Conservation (phyloP, 2,329 filamentous ascomycete species). For the Fusarium sacchari region DNA sequence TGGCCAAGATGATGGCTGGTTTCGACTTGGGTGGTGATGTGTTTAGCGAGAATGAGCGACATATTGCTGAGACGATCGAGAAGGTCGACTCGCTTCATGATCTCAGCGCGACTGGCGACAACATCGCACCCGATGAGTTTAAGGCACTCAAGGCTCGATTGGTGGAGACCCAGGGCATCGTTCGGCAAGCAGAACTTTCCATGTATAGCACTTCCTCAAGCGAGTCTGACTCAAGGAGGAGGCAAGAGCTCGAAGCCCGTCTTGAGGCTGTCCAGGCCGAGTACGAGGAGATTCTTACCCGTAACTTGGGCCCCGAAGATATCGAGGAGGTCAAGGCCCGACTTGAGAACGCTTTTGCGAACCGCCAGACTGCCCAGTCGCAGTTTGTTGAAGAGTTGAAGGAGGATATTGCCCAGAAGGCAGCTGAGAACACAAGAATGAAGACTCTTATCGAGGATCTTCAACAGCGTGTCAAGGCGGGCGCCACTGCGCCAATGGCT, state of each 20-base stretch:
- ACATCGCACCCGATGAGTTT: constrained; percentile 83
- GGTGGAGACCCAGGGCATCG: constrained; percentile 89
- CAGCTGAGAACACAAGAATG: constrained; percentile 83
- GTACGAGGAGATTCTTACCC: constrained; percentile 83
- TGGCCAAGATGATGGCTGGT: constrained; percentile 99
- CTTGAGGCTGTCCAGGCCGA: constrained; percentile 80
- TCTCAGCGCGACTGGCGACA: constrained; percentile 79
- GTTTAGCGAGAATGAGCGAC: constrained; percentile 91
- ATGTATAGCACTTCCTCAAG: constrained; percentile 75
- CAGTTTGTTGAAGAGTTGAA: constrained; percentile 82
- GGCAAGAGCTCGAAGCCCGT: constrained; percentile 80
- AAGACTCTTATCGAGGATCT: constrained; percentile 83
- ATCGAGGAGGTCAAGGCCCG: constrained; percentile 85
- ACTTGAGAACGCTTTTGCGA: constrained; percentile 79
- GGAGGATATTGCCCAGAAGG: constrained; percentile 78
- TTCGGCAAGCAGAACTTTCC: constrained; percentile 90
- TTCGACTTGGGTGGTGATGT: constrained; percentile 94
- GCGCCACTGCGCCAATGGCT: constrained; percentile 66
- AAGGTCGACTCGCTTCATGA: constrained; percentile 83
- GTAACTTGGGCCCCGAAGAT: constrained; percentile 81
- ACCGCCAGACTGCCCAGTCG: constrained; percentile 77
- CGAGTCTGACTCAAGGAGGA: constrained; percentile 73
- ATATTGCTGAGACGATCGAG: constrained; percentile 84
- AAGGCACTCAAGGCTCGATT: constrained; percentile 80
- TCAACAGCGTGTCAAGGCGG: constrained; percentile 76